Evolutionary conservation across 768 basidiomycete genomes (phyloP), one percentile per base, ranked within the genome.

Genomic region (Tremella yokohamensis): DNA sequence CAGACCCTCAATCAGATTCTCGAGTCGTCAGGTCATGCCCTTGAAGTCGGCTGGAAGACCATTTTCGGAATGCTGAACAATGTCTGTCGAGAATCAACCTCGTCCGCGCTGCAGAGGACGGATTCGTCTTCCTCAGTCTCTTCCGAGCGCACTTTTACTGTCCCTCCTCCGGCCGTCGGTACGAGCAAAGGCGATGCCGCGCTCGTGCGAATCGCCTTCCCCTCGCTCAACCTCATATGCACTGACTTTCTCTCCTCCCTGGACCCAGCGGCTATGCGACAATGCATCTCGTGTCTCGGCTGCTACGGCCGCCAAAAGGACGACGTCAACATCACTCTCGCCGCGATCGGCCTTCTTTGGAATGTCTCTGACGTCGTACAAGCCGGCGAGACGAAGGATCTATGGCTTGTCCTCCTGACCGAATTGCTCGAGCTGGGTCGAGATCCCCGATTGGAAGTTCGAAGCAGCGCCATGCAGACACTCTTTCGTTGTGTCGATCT

Each of bases 311-410:
- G 86, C 16, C 94, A 98, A 68, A 82, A 85, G 0, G 77, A 79
- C 40, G 96, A 98, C 63, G 93, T 94, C 39, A 99, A 99, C 66
- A 94, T 99, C 56, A 89, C 92, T 1, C 79, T 99, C 55, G 94
- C 94, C 0, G 90, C 93, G 0, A 90, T 90, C 57, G 91, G 90
- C 53, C 78, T 97, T 2, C 80, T 99, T 3, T 98, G 94, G 94
- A 87, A 89, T 60, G 89, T 99, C 0, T 96, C 93, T 0, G 94
- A 99, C 72, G 88, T 90, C 1, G 89, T 98, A 37, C 91, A 94
- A 69, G 34, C 26, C 26, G 83, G 84, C 0, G 84, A 85, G 64
- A 90, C 90, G 68, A 89, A 85, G 68, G 83, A 84, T 1, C 77
- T 97, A n/a, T 99, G 94, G 94, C 89, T 96, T 84, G 87, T 86